These are phyloP conservation scores for Harringtonia lauricola DNA, from an alignment of 2,329 filamentous ascomycete species.

Conservation along the genomic window DNA sequence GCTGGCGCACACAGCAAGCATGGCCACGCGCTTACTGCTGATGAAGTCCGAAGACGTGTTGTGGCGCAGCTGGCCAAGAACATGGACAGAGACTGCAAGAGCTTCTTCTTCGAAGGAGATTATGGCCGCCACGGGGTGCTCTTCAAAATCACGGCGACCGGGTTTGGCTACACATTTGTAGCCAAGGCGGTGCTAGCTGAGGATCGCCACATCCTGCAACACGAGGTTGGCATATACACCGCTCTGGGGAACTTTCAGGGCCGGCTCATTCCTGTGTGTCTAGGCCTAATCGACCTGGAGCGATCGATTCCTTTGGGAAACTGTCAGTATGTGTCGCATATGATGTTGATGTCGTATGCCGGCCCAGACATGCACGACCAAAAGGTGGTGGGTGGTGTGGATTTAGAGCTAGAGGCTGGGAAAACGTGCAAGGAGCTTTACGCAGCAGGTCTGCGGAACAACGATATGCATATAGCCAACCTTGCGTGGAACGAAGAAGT, in stretches of 20 bases:
- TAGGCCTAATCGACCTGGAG: slow-evolving; percentile 2
- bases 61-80: slow-evolving; percentile 1
- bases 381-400: neutral
- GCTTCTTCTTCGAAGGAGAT: neutral
- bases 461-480: slow-evolving; percentile 1
- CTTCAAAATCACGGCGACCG: slow-evolving; percentile 1
- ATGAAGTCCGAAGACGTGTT: neutral
- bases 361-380: neutral
- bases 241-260: neutral
- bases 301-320: neutral
- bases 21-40: neutral
- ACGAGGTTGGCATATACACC: neutral
- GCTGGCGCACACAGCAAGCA: neutral
- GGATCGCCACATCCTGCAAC: neutral
- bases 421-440: neutral
- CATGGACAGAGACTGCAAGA: neutral
- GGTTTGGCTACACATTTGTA: slow-evolving; percentile 6
- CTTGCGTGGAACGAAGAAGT: slow-evolving; percentile 4
- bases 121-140: slow-evolving; percentile 3
- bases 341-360: slow-evolving; percentile 6
- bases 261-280: slow-evolving; percentile 2
- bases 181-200: neutral
- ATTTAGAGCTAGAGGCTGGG: neutral
- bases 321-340: neutral
- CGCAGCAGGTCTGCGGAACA: neutral